Evolutionary conservation across 139 green algal species (phyloP).

Genomic region (Monoraphidium neglectum): DNA sequence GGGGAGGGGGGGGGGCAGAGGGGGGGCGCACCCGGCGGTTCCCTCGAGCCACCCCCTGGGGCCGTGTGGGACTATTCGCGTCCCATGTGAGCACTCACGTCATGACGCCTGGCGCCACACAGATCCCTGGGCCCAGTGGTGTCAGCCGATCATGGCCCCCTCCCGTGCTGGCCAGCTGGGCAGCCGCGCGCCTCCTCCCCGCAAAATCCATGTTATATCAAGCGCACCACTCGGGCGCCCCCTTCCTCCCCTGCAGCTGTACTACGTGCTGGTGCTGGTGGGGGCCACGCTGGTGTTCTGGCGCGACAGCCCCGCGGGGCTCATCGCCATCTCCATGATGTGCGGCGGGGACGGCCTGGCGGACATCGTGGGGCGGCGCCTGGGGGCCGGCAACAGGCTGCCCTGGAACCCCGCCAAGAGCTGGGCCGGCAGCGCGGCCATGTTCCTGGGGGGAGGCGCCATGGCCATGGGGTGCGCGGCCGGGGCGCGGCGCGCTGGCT

Average conservation of each 20-base stretch:
- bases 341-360: conserved; percentile 92
- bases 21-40: no score
- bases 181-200: conserved; percentile 59
- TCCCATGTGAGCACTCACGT: no score
- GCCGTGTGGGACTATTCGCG: no score
- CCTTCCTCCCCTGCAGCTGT: conserved; percentile 80
- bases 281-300: conserved; percentile 77
- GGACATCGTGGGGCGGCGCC: conserved; percentile 89
- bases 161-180: conserved; percentile 69
- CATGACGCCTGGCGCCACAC: no score
- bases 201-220: conserved; percentile 81
- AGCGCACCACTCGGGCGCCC: conserved; percentile 61
- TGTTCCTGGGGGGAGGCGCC: conserved; percentile 71
- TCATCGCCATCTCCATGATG: conserved; percentile 74
- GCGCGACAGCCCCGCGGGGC: conserved; percentile 60
- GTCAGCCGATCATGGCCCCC: no score
- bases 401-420: conserved; percentile 90
- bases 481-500: no score
- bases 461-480: conserved; percentile 45
- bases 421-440: conserved; percentile 85
- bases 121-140: no score
- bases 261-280: conserved; percentile 83
- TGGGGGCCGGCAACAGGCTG: conserved; percentile 61
- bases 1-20: no score
- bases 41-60: no score